Base-by-base conservation (phyloP, 805 yeast species). In the Yarrowia osloensis region DNA sequence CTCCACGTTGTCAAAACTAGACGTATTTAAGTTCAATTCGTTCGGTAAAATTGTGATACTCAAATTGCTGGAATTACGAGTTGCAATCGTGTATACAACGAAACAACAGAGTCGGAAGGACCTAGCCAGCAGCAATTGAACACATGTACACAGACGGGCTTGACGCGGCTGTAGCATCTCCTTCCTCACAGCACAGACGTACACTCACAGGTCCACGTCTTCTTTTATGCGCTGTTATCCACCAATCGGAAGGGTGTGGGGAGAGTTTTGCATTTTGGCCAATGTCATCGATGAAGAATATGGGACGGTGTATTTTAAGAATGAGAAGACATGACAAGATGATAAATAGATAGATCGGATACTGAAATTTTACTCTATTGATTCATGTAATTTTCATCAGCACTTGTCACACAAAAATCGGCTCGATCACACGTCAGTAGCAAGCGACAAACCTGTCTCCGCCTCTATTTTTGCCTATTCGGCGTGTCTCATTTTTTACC, bases 221-320 rank as follows among this genome's bases (percentile, higher is more conserved):
- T 52, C 44, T 24, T n/a, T 54, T n/a, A 35, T 54, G 61, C 61
- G 61, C n/a, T 35, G 61, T 54, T 54, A 54, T 54, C 61, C 61
- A 24, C 61, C 61, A 54, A 54, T 54, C 61, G 61, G 61, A 54
- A 8, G 26, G 29, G 44, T 54, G 61, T 35, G 61, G 61, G 61
- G 42, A 54, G 61, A 4, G n/a, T 54, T 35, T 21, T 21, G 44
- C 11, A 11, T n/a, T 29, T 29, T 49, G n/a, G 8, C 7, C 6
- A 9, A 39, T n/a, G 54, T 24, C 33, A 44, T 5, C 21, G 17
- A 35, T 15, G 40, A 17, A 19, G 19, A 6, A 22, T 26, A n/a
- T 11, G 21, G 52, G 15, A 13, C 17, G 12, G 11, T n/a, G 31
- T 28, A 39, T 39, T 39, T 39, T 1, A 12, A 17, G 40, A 4